Base-by-base conservation (phyloP, 1,284 basidiomycete species). In the Ustilago sp. region DNA sequence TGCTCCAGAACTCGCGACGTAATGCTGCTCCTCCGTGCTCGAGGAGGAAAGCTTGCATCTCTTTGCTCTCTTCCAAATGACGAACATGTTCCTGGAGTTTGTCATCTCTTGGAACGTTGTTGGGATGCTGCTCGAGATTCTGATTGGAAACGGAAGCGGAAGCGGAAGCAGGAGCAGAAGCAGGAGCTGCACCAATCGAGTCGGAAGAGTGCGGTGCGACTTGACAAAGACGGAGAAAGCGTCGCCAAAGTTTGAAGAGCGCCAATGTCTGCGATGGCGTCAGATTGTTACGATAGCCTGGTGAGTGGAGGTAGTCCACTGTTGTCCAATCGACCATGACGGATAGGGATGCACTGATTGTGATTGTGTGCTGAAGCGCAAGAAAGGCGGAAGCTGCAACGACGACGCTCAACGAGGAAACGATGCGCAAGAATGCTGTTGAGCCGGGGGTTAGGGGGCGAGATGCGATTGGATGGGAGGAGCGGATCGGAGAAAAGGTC, bases 201-300 rank as follows among this genome's bases (percentile, higher is more conserved):
- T 74, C 68, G 55, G 74, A 66, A 32, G 74, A 73, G 32, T 66
- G 67, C 3, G 59, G 63, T 3, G 75, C 57, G 47, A 63, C 71
- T 59, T 83, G 68, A 53, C 82, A 83, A 6, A 82, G 70, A 38
- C 79, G 77, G 36, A 83, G 69, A 61, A 82, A 82, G 63, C 82
- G 73, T 38, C 73, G 68, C 82, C 80, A 83, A n/a, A 83, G 77
- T 52, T 74, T 70, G 52, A 82, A 80, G 38, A 83, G 77, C 19
- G 79, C 79, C 4, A 77, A 48, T 12, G 77, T 78, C 71, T 83
- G 82, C 1, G 69, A 69, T 8, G 72, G 63, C 8, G 79, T 74
- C 8, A 83, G 75, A 39, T 83, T 80, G 68, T 59, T 68, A 17
- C 75, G 75, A 31, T 70, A 77, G 17, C 75, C 75, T 35, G 75